These are phyloP conservation scores for Fusarium devonianum DNA, from an alignment of 2,329 filamentous ascomycete species.

Conservation along the genomic window DNA sequence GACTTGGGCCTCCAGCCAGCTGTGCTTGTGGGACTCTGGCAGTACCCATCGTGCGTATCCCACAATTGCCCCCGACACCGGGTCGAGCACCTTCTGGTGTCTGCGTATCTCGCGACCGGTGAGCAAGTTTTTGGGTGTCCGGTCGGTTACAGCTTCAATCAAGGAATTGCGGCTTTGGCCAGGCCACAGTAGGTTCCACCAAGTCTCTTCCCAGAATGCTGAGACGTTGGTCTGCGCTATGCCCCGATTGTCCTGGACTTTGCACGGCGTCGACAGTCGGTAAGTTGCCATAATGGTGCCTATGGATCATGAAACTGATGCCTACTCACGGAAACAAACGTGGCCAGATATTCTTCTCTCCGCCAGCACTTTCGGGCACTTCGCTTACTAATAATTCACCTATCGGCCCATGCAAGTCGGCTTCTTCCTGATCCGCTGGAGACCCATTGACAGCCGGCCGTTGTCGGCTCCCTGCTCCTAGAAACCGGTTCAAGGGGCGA, in stretches of 20 bases:
- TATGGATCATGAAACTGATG: too few species aligned
- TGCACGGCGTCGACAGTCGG: constrained; percentile 12
- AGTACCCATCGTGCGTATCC: constrained; percentile 34
- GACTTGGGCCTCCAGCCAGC: constrained; percentile 24
- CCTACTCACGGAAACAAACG: too few species aligned
- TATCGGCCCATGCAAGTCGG: too few species aligned
- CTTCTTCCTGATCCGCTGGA: too few species aligned
- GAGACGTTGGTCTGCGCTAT: constrained; percentile 29
- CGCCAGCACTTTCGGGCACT: too few species aligned
- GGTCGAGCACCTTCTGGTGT: constrained; percentile 32
- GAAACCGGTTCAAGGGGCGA: too few species aligned
- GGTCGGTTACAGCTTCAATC: constrained; percentile 15
- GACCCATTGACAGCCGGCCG: too few species aligned
- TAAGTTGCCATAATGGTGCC: constrained; percentile 8
- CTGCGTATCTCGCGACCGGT: constrained; percentile 23
- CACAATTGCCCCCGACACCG: constrained; percentile 30
- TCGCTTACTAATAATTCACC: too few species aligned
- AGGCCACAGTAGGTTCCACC: constrained; percentile 33
- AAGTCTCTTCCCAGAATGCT: constrained; percentile 29
- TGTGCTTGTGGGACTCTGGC: constrained; percentile 9
- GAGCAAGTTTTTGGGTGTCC: constrained; percentile 28
- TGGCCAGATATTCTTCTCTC: too few species aligned
- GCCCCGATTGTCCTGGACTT: constrained; percentile 8
- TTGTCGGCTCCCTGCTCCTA: too few species aligned
- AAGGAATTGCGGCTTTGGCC: constrained; percentile 17